These are phyloP conservation scores for Pseudoneurospora amorphoporcata DNA, from an alignment of 495 filamentous ascomycete genomes.

Conservation along the genomic window DNA sequence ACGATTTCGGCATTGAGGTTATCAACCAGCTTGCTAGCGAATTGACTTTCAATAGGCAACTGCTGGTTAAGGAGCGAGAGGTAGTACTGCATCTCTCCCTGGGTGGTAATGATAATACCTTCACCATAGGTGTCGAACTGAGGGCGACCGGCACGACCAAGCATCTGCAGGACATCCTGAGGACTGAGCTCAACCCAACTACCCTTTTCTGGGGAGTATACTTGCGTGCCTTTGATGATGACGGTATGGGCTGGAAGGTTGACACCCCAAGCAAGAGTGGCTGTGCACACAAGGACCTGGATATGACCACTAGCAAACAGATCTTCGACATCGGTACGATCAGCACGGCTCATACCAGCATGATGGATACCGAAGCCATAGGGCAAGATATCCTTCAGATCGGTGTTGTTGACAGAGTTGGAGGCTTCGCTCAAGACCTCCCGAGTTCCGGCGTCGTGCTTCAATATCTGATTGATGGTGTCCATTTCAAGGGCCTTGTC, in stretches of 20 bases:
- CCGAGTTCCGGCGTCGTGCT: constrained; percentile 83
- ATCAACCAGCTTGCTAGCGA: constrained; percentile 86
- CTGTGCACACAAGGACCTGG: constrained; percentile 94
- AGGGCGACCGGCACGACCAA: constrained; percentile 90
- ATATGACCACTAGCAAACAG: constrained; percentile 84
- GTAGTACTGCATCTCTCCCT: constrained; percentile 92
- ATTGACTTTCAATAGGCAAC: constrained; percentile 92
- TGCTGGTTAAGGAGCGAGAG: constrained; percentile 94
- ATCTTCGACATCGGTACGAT: constrained; percentile 90
- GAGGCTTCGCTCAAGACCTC: constrained; percentile 81
- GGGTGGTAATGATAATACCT: constrained; percentile 96
- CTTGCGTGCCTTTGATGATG: constrained; percentile 94
- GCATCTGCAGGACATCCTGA: constrained; percentile 97
- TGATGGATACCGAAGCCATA: constrained; percentile 98
- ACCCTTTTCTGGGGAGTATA: constrained; percentile 97
- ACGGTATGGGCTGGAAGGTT: constrained; percentile 92
- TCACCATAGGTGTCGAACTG: constrained; percentile 98
- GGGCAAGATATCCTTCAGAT: constrained; percentile 88
- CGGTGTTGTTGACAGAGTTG: constrained; percentile 69
- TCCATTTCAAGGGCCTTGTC: constrained; percentile 95
- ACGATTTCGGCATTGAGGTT: constrained; percentile 97
- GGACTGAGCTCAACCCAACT: constrained; percentile 97
- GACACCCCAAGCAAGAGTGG: constrained; percentile 92
- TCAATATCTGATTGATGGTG: constrained; percentile 90
- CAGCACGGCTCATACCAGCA: constrained; percentile 86